A percentile compares a stretch with the other conserved stretches of the same genome.
phyloP scores from a whole-genome alignment of 2,329 filamentous ascomycete genomes.

The Aspergillus cejpii region DNA sequence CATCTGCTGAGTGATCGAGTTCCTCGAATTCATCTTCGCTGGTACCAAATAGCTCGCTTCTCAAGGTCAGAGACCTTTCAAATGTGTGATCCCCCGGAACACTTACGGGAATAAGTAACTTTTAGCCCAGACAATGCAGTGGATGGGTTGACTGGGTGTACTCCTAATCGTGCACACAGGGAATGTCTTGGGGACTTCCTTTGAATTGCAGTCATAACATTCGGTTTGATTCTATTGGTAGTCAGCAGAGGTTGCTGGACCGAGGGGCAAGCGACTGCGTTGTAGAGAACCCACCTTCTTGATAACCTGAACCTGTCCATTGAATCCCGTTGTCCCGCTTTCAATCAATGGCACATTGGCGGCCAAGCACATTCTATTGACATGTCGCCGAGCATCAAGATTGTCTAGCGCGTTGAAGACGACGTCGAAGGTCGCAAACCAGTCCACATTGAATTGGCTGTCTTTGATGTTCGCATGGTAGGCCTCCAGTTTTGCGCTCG shows the following conservation, averaged over 20 bases:
- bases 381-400: slow-evolving; percentile 83
- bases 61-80: slow-evolving; percentile 19
- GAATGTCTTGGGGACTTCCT: slow-evolving; percentile 85
- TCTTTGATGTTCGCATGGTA: slow-evolving; percentile 97
- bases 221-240: slow-evolving; percentile 64
- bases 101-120: slow-evolving; percentile 76
- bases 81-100: no score
- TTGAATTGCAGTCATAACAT: slow-evolving; percentile 91
- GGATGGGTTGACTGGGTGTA: slow-evolving; percentile 91
- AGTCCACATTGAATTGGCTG: slow-evolving; percentile 71
- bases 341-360: slow-evolving; percentile 87
- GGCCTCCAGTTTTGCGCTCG: slow-evolving; percentile 74
- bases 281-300: slow-evolving; percentile 53
- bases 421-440: slow-evolving; percentile 75
- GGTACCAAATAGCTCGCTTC: slow-evolving; percentile 75
- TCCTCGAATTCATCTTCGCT: slow-evolving; percentile 78
- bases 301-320: slow-evolving; percentile 95
- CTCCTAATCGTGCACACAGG: slow-evolving; percentile 96
- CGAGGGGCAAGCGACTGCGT: not conserved
- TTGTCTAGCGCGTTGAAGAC: slow-evolving; percentile 98
- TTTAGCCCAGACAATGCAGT: slow-evolving; percentile 98
- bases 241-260: slow-evolving; percentile 9
- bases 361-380: slow-evolving; percentile 94
- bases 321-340: slow-evolving; percentile 95
- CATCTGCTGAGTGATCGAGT: slow-evolving; percentile 71